These are phyloP conservation scores for Solanum neorickii DNA, from an alignment of 257 asterid species.

Conservation along the genomic window DNA sequence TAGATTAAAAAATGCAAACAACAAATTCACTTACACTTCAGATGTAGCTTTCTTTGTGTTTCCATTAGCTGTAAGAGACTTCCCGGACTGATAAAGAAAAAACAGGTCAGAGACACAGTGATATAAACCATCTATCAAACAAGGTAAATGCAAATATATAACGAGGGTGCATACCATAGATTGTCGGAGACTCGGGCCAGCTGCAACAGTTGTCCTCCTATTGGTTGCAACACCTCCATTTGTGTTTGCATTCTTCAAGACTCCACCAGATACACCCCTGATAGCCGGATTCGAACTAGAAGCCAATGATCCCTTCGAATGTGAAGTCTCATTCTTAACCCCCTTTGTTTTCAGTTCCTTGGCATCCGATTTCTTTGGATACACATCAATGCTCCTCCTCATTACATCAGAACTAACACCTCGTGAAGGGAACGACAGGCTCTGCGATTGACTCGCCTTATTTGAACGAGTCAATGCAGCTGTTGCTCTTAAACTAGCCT, in stretches of 20 bases:
- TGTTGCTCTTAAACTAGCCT: constrained; percentile 22
- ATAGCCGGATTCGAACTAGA: constrained; percentile 1
- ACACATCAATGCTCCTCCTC: constrained; percentile 39
- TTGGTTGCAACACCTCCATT: constrained; percentile 8
- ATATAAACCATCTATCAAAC: not conserved
- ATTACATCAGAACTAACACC: constrained; percentile 38
- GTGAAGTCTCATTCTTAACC: constrained; percentile 19
- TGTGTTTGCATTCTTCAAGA: not conserved
- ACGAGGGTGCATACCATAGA: constrained; percentile 21
- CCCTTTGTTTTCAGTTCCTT: constrained; percentile 21
- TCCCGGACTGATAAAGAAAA: constrained; percentile 24
- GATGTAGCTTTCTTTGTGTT: constrained; percentile 7
- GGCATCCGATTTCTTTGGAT: constrained; percentile 30
- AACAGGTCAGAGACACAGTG: not conserved
- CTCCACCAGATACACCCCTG: not conserved
- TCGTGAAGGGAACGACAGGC: constrained; percentile 35
- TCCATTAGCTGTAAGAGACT: constrained; percentile 27
- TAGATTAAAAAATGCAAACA: not conserved
- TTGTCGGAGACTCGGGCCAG: constrained; percentile 21
- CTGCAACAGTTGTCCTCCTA: constrained; percentile 29
- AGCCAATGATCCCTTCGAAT: constrained; percentile 6
- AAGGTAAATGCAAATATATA: not conserved
- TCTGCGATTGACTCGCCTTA: constrained; percentile 37
- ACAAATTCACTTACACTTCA: constrained; percentile 32
- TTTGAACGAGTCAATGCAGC: constrained; percentile 34